phyloP scores from a whole-genome alignment of 2,329 filamentous ascomycete species.

The Hypoxylon sp. region DNA sequence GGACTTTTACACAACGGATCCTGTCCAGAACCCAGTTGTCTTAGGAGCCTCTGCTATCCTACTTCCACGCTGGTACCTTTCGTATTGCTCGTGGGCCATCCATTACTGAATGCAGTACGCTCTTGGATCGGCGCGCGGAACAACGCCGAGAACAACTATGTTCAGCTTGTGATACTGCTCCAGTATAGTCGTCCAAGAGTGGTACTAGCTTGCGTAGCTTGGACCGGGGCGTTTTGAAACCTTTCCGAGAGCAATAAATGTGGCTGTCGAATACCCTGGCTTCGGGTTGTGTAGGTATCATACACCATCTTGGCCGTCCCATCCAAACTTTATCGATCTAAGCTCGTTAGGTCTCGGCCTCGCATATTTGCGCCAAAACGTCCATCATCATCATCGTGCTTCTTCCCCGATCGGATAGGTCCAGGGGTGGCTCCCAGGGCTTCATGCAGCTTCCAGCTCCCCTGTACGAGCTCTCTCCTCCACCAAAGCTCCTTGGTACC shows the following conservation, averaged over 20 bases:
- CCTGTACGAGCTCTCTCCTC: slow-evolving; percentile 39
- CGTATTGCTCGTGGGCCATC: slow-evolving; percentile 30
- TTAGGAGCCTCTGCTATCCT: slow-evolving; percentile 40
- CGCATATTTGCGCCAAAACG: slow-evolving; percentile 38
- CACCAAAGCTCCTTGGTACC: slow-evolving; percentile 33
- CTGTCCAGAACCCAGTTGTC: slow-evolving; percentile 28
- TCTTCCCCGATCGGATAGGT: slow-evolving; percentile 44
- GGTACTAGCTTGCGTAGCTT: slow-evolving; percentile 41
- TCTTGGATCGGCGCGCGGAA: slow-evolving; percentile 23
- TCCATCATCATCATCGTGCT: slow-evolving; percentile 36
- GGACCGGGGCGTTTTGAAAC: slow-evolving; percentile 39
- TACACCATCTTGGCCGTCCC: slow-evolving; percentile 41
- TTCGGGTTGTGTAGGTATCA: slow-evolving; percentile 37
- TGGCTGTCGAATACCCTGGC: slow-evolving; percentile 41
- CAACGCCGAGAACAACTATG: slow-evolving; percentile 18
- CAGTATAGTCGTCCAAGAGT: slow-evolving; percentile 37
- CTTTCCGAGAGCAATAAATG: slow-evolving; percentile 40
- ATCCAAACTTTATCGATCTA: slow-evolving; percentile 38
- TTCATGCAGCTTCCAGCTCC: slow-evolving; percentile 42
- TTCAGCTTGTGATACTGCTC: slow-evolving; percentile 38
- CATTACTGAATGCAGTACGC: slow-evolving; percentile 19
- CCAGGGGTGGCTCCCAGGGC: slow-evolving; percentile 37
- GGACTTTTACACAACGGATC: slow-evolving; percentile 40
- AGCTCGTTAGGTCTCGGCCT: slow-evolving; percentile 32
- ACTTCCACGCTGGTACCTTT: slow-evolving; percentile 23